Evolutionary conservation across 164 flowering plant species (phyloP), one percentile per base, ranked within the genome.

Genomic region (Euptelea pleiosperma): DNA sequence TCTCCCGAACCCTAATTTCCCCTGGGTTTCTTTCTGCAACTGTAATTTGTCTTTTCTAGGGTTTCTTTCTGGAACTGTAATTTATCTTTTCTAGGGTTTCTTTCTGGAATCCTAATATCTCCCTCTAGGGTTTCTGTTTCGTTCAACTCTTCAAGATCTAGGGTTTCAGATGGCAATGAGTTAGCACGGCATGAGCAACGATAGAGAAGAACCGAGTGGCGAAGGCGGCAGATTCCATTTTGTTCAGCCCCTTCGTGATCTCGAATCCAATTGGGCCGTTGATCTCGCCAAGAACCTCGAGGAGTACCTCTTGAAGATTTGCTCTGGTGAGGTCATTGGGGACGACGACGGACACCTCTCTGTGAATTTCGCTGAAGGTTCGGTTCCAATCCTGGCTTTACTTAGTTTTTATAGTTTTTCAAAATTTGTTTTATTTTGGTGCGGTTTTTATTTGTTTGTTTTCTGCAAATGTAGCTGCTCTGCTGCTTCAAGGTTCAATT

Each of bases 291-390:
- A 79, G 70, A 85, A 81, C 46, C 91, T 93, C 18, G 91, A 93
- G 61, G 95, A 86, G 15, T 93, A 88, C 62, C 75, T 93, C 18
- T 59, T 88, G 28, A 83, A 83, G 72, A 90, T 93, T 53, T 90
- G 95, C 63, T 78, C 94, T 44, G 96, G 96, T 28, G 89, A 87
- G 52, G 69, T 81, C 29, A 55, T 63, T n/a, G 73, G 66, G 1
- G 53, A 28, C 37, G 76, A 75, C 4, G 84, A 79, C n/a, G 62
- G 49, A 31, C 68, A 59, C 12, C 68, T 67, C 31, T 66, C 85
- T 0, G 78, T 93, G 1, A 93, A 93, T 70, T 93, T 93, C 34
- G 97, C 99, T 3, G 97, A 93, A 81, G 99, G 99, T 92, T 37
- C 2, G 48, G 6, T 34, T 55, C 14, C 2, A 19, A 24, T 31